Evolutionary conservation across 2,329 filamentous ascomycete genomes (phyloP).

Genomic region (Emmonsia crescens): DNA sequence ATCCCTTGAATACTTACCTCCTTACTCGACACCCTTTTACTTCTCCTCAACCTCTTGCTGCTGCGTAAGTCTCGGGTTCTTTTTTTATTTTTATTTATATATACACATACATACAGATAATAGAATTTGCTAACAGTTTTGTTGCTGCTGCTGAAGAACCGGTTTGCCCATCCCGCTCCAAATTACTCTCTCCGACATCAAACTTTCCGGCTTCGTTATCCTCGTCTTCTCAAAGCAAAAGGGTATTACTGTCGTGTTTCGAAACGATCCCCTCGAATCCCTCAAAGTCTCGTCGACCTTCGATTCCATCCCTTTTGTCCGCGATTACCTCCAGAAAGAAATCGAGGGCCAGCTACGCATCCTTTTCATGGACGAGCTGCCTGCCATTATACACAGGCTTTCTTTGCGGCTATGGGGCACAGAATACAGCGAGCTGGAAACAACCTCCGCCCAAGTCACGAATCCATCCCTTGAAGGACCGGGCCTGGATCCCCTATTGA

Average conservation of each 20-base stretch:
- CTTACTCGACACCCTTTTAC: conserved; percentile 85
- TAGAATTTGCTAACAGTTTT: background rate
- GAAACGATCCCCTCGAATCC: conserved; percentile 94
- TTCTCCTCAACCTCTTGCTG: conserved; percentile 82
- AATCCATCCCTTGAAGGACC: conserved; percentile 46
- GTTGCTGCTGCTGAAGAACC: conserved; percentile 37
- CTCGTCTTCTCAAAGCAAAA: conserved; percentile 97
- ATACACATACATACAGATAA: too few relatives aligned
- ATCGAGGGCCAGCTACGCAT: conserved; percentile 89
- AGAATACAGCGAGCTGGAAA: conserved; percentile 58
- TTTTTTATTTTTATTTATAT: background rate
- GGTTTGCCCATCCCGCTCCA: conserved; percentile 94
- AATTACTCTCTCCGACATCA: conserved; percentile 91
- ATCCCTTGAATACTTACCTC: conserved; percentile 91
- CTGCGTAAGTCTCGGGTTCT: conserved; percentile 46
- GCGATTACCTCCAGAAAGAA: conserved; percentile 90
- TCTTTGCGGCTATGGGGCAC: conserved; percentile 84
- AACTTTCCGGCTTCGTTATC: conserved; percentile 93
- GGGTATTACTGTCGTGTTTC: conserved; percentile 89
- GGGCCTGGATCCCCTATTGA: conserved; percentile 68
- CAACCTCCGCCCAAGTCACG: conserved; percentile 19
- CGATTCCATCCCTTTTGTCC: conserved; percentile 95
- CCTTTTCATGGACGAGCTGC: conserved; percentile 94
- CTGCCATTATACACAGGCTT: conserved; percentile 87
- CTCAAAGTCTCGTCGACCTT: conserved; percentile 98